Conservation (phyloP, 2,329 filamentous ascomycete species). For the Aspergillus sp. region DNA sequence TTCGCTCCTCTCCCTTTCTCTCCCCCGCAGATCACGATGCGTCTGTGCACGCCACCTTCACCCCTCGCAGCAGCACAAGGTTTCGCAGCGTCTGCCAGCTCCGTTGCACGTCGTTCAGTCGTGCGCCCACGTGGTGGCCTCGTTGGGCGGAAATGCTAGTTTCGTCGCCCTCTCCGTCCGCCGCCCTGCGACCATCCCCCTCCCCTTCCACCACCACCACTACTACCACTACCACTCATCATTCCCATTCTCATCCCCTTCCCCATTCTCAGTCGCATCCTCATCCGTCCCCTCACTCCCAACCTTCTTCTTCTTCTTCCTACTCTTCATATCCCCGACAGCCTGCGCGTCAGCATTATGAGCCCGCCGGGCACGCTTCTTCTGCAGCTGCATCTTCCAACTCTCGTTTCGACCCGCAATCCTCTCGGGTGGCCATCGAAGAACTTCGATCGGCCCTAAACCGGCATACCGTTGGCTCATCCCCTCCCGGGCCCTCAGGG, state of each 20-base stretch:
- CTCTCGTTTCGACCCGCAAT: slow-evolving; percentile 35
- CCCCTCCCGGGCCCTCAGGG: slow-evolving; percentile 36
- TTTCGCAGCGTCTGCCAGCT: slow-evolving; percentile 32
- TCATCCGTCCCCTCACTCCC: slow-evolving; percentile 14
- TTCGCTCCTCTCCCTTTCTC: background rate
- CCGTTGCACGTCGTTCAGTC: slow-evolving; percentile 35
- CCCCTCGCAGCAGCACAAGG: slow-evolving; percentile 24
- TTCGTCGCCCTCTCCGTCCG: slow-evolving; percentile 45
- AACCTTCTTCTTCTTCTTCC: slow-evolving; percentile 16
- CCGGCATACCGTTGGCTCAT: slow-evolving; percentile 40
- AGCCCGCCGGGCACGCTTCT: slow-evolving; percentile 28
- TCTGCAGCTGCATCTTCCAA: slow-evolving; percentile 15
- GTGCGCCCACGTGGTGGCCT: slow-evolving; percentile 41
- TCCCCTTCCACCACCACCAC: slow-evolving; percentile 25
- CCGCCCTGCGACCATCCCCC: slow-evolving; percentile 37
- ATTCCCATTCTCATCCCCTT: slow-evolving; percentile 22
- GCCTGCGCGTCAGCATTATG: slow-evolving; percentile 31
- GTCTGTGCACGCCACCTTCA: slow-evolving; percentile 31
- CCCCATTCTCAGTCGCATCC: slow-evolving; percentile 15
- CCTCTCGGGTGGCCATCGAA: slow-evolving; percentile 42
- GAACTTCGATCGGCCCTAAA: slow-evolving; percentile 43
- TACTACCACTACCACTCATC: slow-evolving; percentile 12
- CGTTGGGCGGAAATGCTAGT: slow-evolving; percentile 41
- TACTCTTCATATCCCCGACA: slow-evolving; percentile 15
- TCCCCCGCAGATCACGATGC: slow-evolving; percentile 25